phyloP scores from a whole-genome alignment of 2,329 filamentous ascomycete species.

The Rhytidhysteron rufulum region DNA sequence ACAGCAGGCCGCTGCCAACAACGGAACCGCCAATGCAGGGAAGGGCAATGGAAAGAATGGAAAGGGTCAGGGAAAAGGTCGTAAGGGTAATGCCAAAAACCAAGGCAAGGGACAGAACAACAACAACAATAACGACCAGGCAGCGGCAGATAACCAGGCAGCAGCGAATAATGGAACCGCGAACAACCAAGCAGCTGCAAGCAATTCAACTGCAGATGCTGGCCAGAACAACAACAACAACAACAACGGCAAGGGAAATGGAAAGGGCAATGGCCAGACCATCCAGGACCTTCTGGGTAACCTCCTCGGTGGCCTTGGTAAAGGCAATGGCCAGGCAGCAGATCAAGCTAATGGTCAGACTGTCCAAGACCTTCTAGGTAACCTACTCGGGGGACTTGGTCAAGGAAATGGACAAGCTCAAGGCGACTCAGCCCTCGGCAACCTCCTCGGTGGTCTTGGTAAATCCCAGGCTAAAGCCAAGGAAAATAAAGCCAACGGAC shows the following conservation, averaged over 20 bases:
- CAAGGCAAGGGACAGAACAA: background rate
- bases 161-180: constrained; percentile 7
- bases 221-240: constrained; percentile 1
- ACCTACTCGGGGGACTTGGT: too few species aligned
- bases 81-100: constrained; percentile 2
- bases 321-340: too few species aligned
- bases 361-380: too few species aligned
- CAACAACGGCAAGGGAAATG: constrained; percentile 1
- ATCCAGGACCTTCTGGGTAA: constrained; percentile 6
- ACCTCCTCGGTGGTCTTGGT: background rate
- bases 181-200: background rate
- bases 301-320: background rate
- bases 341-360: too few species aligned
- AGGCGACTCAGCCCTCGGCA: background rate
- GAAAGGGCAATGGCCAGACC: background rate
- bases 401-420: too few species aligned
- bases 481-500: too few species aligned
- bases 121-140: constrained; percentile 9
- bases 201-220: too few species aligned
- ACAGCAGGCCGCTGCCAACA: constrained; percentile 2
- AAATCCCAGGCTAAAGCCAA: too few species aligned
- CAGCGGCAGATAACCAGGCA: constrained; percentile 5
- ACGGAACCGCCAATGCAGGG: background rate
- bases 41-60: constrained; percentile 4
- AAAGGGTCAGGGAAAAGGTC: background rate